phyloP scores from a whole-genome alignment of 164 flowering plant genomes.

The Santalum album region DNA sequence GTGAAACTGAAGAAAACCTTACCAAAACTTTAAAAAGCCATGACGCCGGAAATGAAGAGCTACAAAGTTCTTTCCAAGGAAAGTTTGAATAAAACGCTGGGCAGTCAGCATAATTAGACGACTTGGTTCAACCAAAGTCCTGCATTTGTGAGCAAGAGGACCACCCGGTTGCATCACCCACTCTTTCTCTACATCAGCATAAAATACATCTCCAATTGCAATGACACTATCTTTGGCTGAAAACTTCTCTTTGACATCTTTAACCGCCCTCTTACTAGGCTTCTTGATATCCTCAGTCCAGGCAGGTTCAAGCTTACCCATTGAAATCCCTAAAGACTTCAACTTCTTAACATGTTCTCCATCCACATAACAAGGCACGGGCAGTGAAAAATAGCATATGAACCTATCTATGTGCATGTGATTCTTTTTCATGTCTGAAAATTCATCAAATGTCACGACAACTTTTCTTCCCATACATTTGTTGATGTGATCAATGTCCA shows the following conservation, averaged over 20 bases:
- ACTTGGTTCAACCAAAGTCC: conserved; percentile 81
- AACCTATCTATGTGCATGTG: conserved; percentile 56
- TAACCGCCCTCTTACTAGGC: conserved; percentile 44
- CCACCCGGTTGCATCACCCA: conserved; percentile 99
- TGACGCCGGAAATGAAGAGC: conserved; percentile 94
- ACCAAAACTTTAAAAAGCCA: conserved; percentile 97
- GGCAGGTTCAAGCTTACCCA: conserved; percentile 63
- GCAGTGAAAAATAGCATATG: conserved; percentile 70
- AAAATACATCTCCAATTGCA: conserved; percentile 90
- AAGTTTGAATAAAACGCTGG: conserved; percentile 90
- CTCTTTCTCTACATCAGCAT: conserved; percentile 75
- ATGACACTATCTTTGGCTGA: conserved; percentile 60
- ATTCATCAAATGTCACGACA: conserved; percentile 71
- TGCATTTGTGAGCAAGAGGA: conserved; percentile 80
- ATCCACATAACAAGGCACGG: conserved; percentile 71
- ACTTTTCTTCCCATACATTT: conserved; percentile 69
- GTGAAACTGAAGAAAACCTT: conserved; percentile 10
- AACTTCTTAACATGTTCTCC: conserved; percentile 75
- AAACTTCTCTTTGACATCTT: conserved; percentile 66
- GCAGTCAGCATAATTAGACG: conserved; percentile 80
- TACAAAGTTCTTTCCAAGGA: conserved; percentile 66
- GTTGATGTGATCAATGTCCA: conserved; percentile 75
- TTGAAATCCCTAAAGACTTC: conserved; percentile 52
- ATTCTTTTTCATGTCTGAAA: conserved; percentile 44
- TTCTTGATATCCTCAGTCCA: conserved; percentile 79